phyloP scores from a whole-genome alignment of 768 basidiomycete genomes.

The Boletus rex-veris region DNA sequence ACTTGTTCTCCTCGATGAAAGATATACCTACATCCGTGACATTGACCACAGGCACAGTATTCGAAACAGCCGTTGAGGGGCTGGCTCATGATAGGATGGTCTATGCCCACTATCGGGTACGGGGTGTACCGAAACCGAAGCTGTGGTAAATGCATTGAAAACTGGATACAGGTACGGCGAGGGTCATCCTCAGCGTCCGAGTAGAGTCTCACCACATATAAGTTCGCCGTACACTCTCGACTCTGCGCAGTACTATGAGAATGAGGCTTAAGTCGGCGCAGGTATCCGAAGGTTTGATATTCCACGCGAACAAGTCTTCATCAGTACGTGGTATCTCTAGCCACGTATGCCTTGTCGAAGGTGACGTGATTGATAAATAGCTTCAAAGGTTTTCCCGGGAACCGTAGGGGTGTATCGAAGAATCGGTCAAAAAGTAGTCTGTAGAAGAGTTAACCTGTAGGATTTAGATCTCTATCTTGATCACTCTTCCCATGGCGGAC shows the following conservation, averaged over 20 bases:
- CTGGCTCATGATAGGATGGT: too few relatives aligned
- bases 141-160: slow-evolving; percentile 21
- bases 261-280: slow-evolving; percentile 26
- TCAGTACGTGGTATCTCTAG: slow-evolving; percentile 20
- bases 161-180: slow-evolving; percentile 25
- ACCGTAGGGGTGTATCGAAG: slow-evolving; percentile 12
- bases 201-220: not conserved
- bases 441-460: not conserved
- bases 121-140: slow-evolving; percentile 5
- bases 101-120: slow-evolving; percentile 24
- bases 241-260: slow-evolving; percentile 12
- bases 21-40: slow-evolving; percentile 5
- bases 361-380: slow-evolving; percentile 10
- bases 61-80: not conserved
- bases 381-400: slow-evolving; percentile 17
- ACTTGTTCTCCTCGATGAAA: slow-evolving; percentile 2
- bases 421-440: slow-evolving; percentile 21
- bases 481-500: slow-evolving; percentile 39
- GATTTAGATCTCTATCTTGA: slow-evolving; percentile 42
- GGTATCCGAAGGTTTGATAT: slow-evolving; percentile 22
- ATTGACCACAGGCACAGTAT: slow-evolving; percentile 8
- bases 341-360: not conserved
- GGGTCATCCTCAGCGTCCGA: not conserved
- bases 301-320: slow-evolving; percentile 28
- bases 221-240: too few relatives aligned